These are phyloP conservation scores for Sporisorium exsertum DNA, from an alignment of 1,284 basidiomycete species.

Conservation along the genomic window DNA sequence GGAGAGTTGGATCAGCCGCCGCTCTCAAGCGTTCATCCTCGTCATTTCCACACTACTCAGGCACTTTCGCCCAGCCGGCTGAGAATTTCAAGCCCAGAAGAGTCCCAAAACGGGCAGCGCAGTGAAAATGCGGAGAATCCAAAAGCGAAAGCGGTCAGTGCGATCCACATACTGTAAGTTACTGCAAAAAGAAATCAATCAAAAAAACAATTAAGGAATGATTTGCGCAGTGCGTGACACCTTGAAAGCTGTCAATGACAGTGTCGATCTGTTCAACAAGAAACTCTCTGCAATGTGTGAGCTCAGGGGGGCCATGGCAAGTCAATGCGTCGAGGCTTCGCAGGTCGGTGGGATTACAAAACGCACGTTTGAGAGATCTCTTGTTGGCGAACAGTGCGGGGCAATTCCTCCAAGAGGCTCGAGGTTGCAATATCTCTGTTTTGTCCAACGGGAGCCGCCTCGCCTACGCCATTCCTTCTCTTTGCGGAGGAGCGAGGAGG, in stretches of 20 bases:
- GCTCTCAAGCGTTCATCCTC: neutral
- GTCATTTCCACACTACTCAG: neutral
- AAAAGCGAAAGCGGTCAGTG: conserved; percentile 17
- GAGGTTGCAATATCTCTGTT: neutral
- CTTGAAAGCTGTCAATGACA: neutral
- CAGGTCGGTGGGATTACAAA: neutral
- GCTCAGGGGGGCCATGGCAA: neutral
- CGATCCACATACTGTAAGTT: conserved; percentile 6
- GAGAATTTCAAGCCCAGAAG: conserved; percentile 4
- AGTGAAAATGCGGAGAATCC: conserved; percentile 13
- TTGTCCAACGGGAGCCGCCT: conserved; percentile 3
- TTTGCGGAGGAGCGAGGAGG: neutral
- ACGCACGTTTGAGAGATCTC: neutral
- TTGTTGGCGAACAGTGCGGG: conserved; percentile 2
- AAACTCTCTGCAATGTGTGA: no score
- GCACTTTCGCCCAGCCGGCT: neutral
- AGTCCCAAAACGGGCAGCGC: neutral
- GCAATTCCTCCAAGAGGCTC: neutral
- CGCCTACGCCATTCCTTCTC: conserved; percentile 6
- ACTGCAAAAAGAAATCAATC: no score
- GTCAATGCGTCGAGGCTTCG: neutral
- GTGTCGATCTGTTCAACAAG: no score
- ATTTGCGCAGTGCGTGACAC: conserved; percentile 22
- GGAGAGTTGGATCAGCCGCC: no score
- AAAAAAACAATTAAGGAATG: conserved; percentile 1